Percentiles rank a stretch among this genome's conserved stretches.
phyloP scores from a whole-genome alignment of 306 rosid species.

The Cicer yamashitae region DNA sequence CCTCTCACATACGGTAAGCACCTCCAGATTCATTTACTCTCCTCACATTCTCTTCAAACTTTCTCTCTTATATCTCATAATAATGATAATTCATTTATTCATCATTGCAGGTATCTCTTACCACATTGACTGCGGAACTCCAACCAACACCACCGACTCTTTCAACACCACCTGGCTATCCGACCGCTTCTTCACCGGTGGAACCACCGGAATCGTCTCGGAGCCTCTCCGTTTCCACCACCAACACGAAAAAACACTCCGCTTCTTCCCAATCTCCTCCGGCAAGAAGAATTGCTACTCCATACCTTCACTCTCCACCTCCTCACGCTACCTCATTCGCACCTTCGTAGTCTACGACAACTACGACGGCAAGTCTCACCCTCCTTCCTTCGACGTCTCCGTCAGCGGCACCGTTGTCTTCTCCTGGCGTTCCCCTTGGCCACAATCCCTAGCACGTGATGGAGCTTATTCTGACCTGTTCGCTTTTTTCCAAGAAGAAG shows the following conservation, averaged over 20 bases:
- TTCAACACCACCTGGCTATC: conserved; percentile 77
- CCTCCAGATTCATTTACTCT: not conserved
- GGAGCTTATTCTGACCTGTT: conserved; percentile 94
- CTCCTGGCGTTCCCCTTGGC: conserved; percentile 95
- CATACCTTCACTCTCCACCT: conserved; percentile 59
- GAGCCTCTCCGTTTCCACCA: conserved; percentile 79
- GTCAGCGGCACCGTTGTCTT: conserved; percentile 78
- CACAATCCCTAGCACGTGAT: conserved; percentile 55
- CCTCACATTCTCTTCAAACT: not conserved
- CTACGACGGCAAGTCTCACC: conserved; percentile 88
- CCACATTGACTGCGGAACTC: conserved; percentile 83
- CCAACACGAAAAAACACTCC: conserved; percentile 83
- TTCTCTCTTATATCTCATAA: not conserved
- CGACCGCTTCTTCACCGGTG: conserved; percentile 89
- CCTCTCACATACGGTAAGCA: conserved; percentile 28
- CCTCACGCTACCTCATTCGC: conserved; percentile 70
- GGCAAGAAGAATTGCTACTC: conserved; percentile 94
- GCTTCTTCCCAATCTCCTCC: conserved; percentile 75
- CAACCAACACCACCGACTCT: conserved; percentile 63
- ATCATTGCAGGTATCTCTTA: conserved; percentile 59
- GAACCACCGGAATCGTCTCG: conserved; percentile 66
- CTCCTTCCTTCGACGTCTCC: conserved; percentile 89
- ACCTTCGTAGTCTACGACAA: conserved; percentile 89
- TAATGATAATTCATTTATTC: not conserved
- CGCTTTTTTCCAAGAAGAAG: conserved; percentile 57